phyloP scores from a whole-genome alignment of 371 early-diverging fungal species.

The Apophysomyces elegans region DNA sequence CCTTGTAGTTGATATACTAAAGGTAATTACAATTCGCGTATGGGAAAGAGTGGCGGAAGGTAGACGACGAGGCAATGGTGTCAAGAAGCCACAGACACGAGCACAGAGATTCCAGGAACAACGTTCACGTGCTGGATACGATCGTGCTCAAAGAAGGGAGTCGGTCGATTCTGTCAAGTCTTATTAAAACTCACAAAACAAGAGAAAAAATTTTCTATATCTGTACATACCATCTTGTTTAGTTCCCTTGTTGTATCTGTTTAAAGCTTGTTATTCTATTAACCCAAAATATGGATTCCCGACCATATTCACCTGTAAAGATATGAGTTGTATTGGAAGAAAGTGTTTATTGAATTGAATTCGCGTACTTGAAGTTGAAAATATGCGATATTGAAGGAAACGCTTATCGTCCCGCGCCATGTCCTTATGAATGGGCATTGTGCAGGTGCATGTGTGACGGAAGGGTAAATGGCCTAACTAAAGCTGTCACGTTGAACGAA shows the following conservation, averaged over 20 bases:
- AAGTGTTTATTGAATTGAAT: no score
- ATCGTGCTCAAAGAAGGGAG: background rate
- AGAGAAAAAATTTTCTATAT: background rate
- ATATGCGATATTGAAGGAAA: no score
- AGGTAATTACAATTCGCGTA: conserved; percentile 72
- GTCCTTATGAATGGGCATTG: no score
- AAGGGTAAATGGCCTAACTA: no score
- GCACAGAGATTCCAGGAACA: conserved; percentile 21
- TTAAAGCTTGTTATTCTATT: background rate
- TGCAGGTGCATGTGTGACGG: no score
- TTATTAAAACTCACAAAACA: background rate
- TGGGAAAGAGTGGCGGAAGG: conserved; percentile 53
- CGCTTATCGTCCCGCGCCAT: no score
- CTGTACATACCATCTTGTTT: background rate
- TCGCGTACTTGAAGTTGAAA: no score
- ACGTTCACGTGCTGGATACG: conserved; percentile 2
- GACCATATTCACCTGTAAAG: no score
- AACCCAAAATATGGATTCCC: no score
- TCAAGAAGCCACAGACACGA: conserved; percentile 11
- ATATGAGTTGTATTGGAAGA: no score
- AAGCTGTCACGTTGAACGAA: no score
- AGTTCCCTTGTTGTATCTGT: background rate
- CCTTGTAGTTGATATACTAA: conserved; percentile 80
- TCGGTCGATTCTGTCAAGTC: background rate
- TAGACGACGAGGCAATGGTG: background rate